Conservation (phyloP, 169 alveolate genomes). For the Blepharisma undulans region DNA sequence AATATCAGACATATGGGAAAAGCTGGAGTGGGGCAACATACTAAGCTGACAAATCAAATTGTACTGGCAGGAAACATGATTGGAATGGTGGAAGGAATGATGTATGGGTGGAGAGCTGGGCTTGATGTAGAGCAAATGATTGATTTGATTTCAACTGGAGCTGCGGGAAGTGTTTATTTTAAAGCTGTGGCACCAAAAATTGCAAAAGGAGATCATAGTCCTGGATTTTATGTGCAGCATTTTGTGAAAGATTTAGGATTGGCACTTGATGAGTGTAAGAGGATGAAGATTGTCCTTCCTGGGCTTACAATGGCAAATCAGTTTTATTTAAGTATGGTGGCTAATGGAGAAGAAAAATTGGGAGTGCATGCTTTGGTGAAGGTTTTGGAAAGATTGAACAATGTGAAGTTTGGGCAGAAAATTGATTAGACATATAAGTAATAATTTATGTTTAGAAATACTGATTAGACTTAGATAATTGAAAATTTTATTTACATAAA, state of each 20-base stretch:
- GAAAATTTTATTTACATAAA: not conserved
- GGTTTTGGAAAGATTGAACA: conserved; percentile 72
- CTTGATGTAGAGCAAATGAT: conserved; percentile 71
- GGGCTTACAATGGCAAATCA: conserved; percentile 68
- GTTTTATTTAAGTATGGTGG: conserved; percentile 70
- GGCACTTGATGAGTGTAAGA: conserved; percentile 84
- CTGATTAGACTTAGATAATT: too few relatives aligned
- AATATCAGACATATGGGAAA: conserved; percentile 67
- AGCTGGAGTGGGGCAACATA: conserved; percentile 86
- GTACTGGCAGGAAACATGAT: conserved; percentile 80
- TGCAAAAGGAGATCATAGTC: conserved; percentile 75
- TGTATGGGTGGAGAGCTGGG: conserved; percentile 85
- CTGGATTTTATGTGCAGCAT: conserved; percentile 87
- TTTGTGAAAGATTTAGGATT: conserved; percentile 78
- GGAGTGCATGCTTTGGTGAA: conserved; percentile 71
- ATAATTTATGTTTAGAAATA: not conserved
- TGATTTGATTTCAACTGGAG: conserved; percentile 77
- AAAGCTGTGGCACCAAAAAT: conserved; percentile 76
- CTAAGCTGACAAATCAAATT: conserved; percentile 82
- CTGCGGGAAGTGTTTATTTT: conserved; percentile 79
- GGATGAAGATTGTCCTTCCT: conserved; percentile 79
- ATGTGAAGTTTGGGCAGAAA: conserved; percentile 44
- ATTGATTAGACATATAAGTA: too few relatives aligned
- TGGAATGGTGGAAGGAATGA: conserved; percentile 80
- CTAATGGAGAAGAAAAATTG: conserved; percentile 67